These are phyloP conservation scores for Coemansia sp. DNA, from an alignment of 192 early-diverging fungal genomes.

Conservation along the genomic window DNA sequence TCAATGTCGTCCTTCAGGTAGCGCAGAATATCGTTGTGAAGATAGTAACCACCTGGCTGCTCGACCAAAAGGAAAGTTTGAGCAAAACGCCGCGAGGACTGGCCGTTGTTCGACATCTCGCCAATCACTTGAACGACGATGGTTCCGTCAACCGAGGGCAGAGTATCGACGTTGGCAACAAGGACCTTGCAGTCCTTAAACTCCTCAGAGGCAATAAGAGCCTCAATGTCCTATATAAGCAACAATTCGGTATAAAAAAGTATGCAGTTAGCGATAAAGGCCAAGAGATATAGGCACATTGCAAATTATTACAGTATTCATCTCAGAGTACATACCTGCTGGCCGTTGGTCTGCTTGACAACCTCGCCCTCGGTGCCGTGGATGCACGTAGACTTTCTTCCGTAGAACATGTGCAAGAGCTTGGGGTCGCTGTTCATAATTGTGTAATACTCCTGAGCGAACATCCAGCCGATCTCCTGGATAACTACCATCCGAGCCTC, in stretches of 20 bases:
- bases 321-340: constrained; percentile 48
- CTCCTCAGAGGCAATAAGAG: constrained; percentile 69
- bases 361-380: constrained; percentile 83
- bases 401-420: constrained; percentile 85
- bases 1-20: constrained; percentile 89
- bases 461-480: constrained; percentile 87
- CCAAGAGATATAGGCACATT: not conserved
- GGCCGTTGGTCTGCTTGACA: constrained; percentile 65
- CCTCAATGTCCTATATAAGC: constrained; percentile 73
- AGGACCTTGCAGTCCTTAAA: constrained; percentile 87
- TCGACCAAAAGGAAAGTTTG: constrained; percentile 91
- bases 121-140: constrained; percentile 91
- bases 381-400: constrained; percentile 77
- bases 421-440: constrained; percentile 82
- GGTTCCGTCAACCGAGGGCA: constrained; percentile 70
- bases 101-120: constrained; percentile 84
- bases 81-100: constrained; percentile 79
- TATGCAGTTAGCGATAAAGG: constrained; percentile 45
- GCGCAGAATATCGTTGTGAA: constrained; percentile 92
- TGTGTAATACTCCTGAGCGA: constrained; percentile 94
- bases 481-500: constrained; percentile 39
- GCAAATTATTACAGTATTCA: not conserved
- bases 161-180: constrained; percentile 84
- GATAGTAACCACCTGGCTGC: constrained; percentile 89
- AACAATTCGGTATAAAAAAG: not conserved